Evolutionary conservation across 805 yeast species (phyloP).

Genomic region (Zygoascus tannicola): DNA sequence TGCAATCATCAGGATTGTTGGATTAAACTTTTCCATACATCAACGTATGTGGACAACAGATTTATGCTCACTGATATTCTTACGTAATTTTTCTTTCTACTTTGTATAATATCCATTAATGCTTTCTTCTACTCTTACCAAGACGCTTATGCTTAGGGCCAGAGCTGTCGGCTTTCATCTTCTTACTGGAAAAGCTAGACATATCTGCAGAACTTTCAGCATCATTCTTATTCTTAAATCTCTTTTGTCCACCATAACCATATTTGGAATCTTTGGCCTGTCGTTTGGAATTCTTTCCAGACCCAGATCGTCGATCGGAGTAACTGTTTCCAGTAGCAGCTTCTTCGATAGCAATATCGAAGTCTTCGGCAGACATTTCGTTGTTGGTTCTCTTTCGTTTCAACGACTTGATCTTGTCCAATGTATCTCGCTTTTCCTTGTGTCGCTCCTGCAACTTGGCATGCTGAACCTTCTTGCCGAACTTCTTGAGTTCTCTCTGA

Average conservation of each 20-base stretch:
- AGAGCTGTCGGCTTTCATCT: slow-evolving; percentile 40
- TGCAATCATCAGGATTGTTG: slow-evolving; percentile 42
- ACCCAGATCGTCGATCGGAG: slow-evolving; percentile 29
- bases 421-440: slow-evolving; percentile 80
- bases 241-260: slow-evolving; percentile 72
- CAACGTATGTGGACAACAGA: too few species aligned
- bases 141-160: slow-evolving; percentile 17
- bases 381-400: slow-evolving; percentile 78
- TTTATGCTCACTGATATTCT: too few species aligned
- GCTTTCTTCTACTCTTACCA: slow-evolving; percentile 18
- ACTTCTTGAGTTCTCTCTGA: slow-evolving; percentile 91
- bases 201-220: slow-evolving; percentile 63
- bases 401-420: slow-evolving; percentile 83
- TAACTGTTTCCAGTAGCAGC: slow-evolving; percentile 39
- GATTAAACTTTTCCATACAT: too few species aligned
- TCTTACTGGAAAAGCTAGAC: slow-evolving; percentile 44
- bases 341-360: slow-evolving; percentile 89
- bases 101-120: background rate
- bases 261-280: slow-evolving; percentile 62
- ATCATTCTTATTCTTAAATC: slow-evolving; percentile 64
- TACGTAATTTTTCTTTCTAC: background rate
- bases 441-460: slow-evolving; percentile 90
- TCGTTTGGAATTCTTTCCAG: slow-evolving; percentile 51
- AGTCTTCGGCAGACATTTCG: slow-evolving; percentile 59
- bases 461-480: slow-evolving; percentile 93